Evolutionary conservation across 2,329 filamentous ascomycete species (phyloP), one percentile per base, ranked within the genome.

Genomic region (Cladosporium phlei): DNA sequence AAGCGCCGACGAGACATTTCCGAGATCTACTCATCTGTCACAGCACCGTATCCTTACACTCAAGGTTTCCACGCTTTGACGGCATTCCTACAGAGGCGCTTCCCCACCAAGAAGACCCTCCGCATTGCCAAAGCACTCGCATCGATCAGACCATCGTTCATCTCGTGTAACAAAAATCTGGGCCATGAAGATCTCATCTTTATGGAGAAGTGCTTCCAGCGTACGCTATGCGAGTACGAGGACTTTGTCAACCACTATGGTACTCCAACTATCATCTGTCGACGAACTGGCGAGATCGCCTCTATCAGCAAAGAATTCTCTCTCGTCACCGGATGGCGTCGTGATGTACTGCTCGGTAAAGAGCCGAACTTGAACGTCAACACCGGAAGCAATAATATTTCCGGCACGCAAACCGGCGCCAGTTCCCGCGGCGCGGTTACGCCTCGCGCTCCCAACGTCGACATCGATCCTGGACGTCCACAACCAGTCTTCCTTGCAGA

Each of bases 161-260:
- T 97, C 53, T 84, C 89, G 9, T 94, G 88, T 52, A 95, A 88
- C 16, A 86, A 87, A 59, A 89, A 88, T n/a, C 73, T 97, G 51
- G 90, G 88, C 54, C 76, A 83, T 14, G 85, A 93, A 59, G 93
- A 98, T 66, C 74, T 97, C 21, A 83, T 98, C 17, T 96, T 97
- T 66, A 95, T 95, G 86, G 93, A 98, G 66, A 95, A 95, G 69
- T 94, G 87, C 60, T 88, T 97, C 62, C 93, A 98, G 67, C 81
- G 93, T 28, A 94, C 88, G 0, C 74, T 97, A 9, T 88, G 89
- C 61, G 89, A 95, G 63, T 94, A 95, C 59, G 88, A 97, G 62
- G 88, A 95, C 54, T 93, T 94, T 55, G 86, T 96, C 72, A 82
- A 87, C 48, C 83, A 88, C 53, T 88, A 85, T 51, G 88, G 88